A percentile compares a stretch with the other conserved stretches of the same genome.
These are phyloP conservation scores for Pelargonium citronellum DNA, from an alignment of 441 rosid species.

Conservation along the genomic window DNA sequence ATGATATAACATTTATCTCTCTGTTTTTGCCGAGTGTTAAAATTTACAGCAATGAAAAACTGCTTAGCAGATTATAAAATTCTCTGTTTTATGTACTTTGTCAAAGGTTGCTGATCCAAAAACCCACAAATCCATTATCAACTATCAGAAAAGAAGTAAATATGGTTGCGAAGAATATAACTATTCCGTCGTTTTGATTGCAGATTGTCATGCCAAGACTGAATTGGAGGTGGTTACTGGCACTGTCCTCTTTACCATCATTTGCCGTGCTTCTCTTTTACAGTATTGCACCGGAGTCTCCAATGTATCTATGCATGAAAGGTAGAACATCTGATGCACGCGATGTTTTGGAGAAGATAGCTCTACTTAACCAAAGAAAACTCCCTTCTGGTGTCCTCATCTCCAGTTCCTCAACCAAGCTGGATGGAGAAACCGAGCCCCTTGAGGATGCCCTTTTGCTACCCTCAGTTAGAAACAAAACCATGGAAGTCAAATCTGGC, in stretches of 20 bases:
- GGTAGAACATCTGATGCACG: slow-evolving; percentile 54
- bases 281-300: slow-evolving; percentile 57
- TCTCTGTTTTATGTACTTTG: not conserved
- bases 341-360: slow-evolving; percentile 50
- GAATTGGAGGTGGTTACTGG: slow-evolving; percentile 84
- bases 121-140: not conserved
- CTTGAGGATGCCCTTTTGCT: slow-evolving; percentile 41
- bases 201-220: slow-evolving; percentile 69
- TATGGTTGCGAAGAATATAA: slow-evolving; percentile 4
- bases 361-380: slow-evolving; percentile 38
- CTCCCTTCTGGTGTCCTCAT: slow-evolving; percentile 60
- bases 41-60: not conserved
- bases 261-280: slow-evolving; percentile 54
- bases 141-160: not conserved
- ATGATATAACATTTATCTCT: not conserved
- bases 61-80: not conserved
- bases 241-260: slow-evolving; percentile 66
- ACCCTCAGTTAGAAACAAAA: slow-evolving; percentile 22
- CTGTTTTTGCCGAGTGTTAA: not conserved
- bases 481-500: slow-evolving; percentile 36
- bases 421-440: slow-evolving; percentile 29
- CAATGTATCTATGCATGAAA: slow-evolving; percentile 56
- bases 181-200: slow-evolving; percentile 19
- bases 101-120: not conserved
- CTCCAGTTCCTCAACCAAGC: slow-evolving; percentile 49